Conservation (phyloP, 108 stramenopile species). For the Schizochytrium sp. region DNA sequence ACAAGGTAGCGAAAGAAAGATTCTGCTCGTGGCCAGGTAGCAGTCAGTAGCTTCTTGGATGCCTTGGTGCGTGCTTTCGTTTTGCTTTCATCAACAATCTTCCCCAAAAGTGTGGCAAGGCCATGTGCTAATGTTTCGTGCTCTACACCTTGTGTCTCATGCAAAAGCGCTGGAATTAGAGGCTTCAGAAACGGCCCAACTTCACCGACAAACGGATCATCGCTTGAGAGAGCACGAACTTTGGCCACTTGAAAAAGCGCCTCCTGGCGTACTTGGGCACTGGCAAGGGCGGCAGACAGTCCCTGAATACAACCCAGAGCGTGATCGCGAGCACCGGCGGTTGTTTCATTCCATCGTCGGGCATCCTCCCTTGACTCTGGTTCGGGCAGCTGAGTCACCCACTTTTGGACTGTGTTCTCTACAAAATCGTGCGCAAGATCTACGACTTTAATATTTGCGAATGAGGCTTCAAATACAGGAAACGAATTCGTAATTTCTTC, state of each 20-base stretch:
- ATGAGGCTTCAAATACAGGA: neutral
- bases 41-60: neutral
- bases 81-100: neutral
- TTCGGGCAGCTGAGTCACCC: conserved; percentile 24
- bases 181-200: neutral
- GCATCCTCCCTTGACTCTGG: conserved; percentile 49
- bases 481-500: neutral
- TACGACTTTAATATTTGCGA: neutral
- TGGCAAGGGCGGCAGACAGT: neutral
- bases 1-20: neutral
- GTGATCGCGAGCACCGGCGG: neutral
- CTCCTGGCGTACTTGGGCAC: neutral
- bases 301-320: neutral
- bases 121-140: neutral
- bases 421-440: neutral
- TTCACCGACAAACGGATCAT: neutral
- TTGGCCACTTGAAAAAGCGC: neutral
- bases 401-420: neutral
- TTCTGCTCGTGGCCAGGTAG: neutral
- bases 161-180: neutral
- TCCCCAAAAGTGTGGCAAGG: neutral
- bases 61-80: neutral
- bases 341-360: conserved; percentile 18
- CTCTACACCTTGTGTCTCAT: neutral
- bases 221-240: neutral